Percentiles rank a stretch among this genome's conserved stretches.
phyloP scores from a whole-genome alignment of 2,329 filamentous ascomycete species.

The Penicillium crustosum region DNA sequence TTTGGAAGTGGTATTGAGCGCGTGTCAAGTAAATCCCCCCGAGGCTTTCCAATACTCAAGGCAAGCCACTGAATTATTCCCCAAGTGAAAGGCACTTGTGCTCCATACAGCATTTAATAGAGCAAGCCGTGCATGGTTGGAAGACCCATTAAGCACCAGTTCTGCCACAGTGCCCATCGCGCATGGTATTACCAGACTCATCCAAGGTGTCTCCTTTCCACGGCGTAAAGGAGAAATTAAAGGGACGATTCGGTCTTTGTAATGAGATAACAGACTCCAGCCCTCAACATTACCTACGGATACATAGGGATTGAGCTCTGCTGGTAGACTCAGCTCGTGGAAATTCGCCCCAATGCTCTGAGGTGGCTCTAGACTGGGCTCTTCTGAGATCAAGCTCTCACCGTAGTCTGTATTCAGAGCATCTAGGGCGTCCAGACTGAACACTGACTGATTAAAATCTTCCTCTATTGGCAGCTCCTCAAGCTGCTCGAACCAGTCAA shows the following conservation, averaged over 20 bases:
- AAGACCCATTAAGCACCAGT: constrained; percentile 2
- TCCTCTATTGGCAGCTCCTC: neutral
- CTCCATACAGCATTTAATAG: constrained; percentile 16
- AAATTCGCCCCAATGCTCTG: neutral
- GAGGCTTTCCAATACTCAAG: constrained; percentile 1
- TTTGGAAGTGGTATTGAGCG: constrained; percentile 10
- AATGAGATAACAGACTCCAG: constrained; percentile 20
- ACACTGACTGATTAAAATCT: neutral
- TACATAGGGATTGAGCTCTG: neutral
- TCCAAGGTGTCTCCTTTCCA: constrained; percentile 14
- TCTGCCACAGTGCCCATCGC: constrained; percentile 14
- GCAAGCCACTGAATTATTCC: constrained; percentile 3
- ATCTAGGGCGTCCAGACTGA: neutral
- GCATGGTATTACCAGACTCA: constrained; percentile 15
- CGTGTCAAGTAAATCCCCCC: constrained; percentile 10
- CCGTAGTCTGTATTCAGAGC: neutral
- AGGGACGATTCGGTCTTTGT: constrained; percentile 17
- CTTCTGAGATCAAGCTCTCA: neutral
- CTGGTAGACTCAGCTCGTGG: neutral
- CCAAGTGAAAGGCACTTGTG: constrained; percentile 18
- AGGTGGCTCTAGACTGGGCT: no score
- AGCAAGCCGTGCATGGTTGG: constrained; percentile 8
- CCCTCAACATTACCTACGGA: constrained; percentile 4
- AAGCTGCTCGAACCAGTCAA: neutral
- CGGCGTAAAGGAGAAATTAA: constrained; percentile 12